Percentiles rank a stretch among this genome's conserved stretches.
Conservation (phyloP, 257 asterid genomes). For the Solanum rostratum region DNA sequence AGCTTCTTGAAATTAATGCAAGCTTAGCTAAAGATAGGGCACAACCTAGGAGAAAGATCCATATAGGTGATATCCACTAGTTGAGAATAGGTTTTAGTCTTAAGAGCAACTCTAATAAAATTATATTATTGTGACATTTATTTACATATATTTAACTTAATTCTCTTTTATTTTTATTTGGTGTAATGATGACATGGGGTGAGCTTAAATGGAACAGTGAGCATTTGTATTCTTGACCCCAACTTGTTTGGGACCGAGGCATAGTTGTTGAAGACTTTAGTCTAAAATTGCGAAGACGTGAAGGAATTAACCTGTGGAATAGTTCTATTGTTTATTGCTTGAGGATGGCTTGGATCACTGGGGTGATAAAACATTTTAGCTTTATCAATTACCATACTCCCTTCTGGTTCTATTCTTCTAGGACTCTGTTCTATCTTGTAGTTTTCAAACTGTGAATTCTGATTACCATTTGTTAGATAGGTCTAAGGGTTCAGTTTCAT, state of each 20-base stretch:
- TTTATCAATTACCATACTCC: not conserved
- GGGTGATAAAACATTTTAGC: not conserved
- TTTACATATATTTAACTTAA: not conserved
- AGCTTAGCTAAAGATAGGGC: not conserved
- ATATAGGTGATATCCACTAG: not conserved
- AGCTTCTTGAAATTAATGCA: not conserved
- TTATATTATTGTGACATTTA: not conserved
- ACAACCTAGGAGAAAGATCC: not conserved
- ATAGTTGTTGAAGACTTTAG: not conserved
- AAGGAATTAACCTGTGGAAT: not conserved
- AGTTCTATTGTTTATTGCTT: not conserved
- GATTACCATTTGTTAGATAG: not conserved
- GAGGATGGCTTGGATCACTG: not conserved
- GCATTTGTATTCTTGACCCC: not conserved
- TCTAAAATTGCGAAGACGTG: not conserved
- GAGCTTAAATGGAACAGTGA: not conserved
- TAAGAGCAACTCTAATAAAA: not conserved
- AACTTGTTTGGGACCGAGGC: not conserved
- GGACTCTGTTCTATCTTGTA: not conserved
- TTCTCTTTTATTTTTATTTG: not conserved
- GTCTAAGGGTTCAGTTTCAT: not conserved
- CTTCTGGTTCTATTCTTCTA: not conserved
- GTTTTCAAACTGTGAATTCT: not conserved
- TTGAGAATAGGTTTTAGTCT: not conserved
- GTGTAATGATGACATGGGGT: not conserved